Evolutionary conservation across 2,329 filamentous ascomycete genomes (phyloP), one percentile per base, ranked within the genome.

Genomic region (Talaromyces amestolkiae): DNA sequence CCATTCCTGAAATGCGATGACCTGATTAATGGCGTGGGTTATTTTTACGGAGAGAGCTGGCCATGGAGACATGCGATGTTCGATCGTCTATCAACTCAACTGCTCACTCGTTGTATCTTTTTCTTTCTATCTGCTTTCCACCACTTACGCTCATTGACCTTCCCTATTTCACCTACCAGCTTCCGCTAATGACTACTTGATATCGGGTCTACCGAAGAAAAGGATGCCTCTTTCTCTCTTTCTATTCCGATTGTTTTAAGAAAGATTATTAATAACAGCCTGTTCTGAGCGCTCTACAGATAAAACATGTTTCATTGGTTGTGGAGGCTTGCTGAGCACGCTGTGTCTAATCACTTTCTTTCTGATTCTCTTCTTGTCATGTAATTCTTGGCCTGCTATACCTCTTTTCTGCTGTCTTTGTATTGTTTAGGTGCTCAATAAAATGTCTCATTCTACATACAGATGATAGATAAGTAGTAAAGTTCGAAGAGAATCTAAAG

Each of bases 361-460:
- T 65, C 69, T 39, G 19, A 73, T 68, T 73, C 70, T 73, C 70
- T 76, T 77, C 74, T 75, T 76, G 72, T 76, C 71, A 76, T 77
- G 75, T 78, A 77, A 72, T 63, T 76, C 73, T 73, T 69, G 73
- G 72, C 69, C 73, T 72, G 72, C 70, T 76, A 75, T 75, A 75
- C 73, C 73, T 76, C 69, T 71, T 67, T 69, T 72, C 64, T 68
- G 69, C 71, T 65, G 51, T 71, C 68, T 64, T 71, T 56, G 66
- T 31, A 67, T 65, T 63, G 63, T 65, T 66, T 63, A 66, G 65
- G 60, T 66, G 59, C 67, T 58, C 61, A 63, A 63, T 63, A 37
- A 63, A 56, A 63, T 56, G 27, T 43, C 19, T 43, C 31, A 72
- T 68, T 69, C 8, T 37, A 11, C 35, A 37, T 31, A 31, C 27